Percentiles rank a stretch among this genome's conserved stretches.
These are phyloP conservation scores for Pseudogymnoascus sp. DNA, from an alignment of 2,329 filamentous ascomycete species.

Conservation along the genomic window DNA sequence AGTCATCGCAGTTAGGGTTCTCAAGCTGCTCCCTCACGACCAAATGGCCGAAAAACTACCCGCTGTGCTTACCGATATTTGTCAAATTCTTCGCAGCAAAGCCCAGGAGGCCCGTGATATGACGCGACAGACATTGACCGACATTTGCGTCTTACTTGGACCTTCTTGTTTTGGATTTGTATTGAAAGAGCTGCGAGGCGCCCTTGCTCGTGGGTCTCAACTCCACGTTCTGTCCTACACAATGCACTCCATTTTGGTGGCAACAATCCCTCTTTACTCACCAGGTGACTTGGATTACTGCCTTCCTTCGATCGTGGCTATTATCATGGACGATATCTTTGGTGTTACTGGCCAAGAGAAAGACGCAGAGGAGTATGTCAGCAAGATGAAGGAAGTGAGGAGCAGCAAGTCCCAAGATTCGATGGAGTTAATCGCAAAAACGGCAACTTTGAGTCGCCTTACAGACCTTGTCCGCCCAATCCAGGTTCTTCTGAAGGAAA, in stretches of 20 bases:
- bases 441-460: slow-evolving; percentile 65
- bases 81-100: slow-evolving; percentile 84
- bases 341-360: slow-evolving; percentile 90
- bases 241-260: slow-evolving; percentile 80
- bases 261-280: slow-evolving; percentile 61
- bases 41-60: slow-evolving; percentile 70
- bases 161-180: slow-evolving; percentile 82
- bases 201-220: slow-evolving; percentile 80
- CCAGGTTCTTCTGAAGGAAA: slow-evolving; percentile 71
- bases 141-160: slow-evolving; percentile 74
- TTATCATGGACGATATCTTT: slow-evolving; percentile 97
- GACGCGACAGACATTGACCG: slow-evolving; percentile 76
- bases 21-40: slow-evolving; percentile 68
- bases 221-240: slow-evolving; percentile 93
- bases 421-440: slow-evolving; percentile 84
- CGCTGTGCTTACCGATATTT: slow-evolving; percentile 81
- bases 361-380: slow-evolving; percentile 90
- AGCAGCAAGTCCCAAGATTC: slow-evolving; percentile 97
- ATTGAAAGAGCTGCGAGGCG: slow-evolving; percentile 79
- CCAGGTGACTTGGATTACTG: slow-evolving; percentile 89
- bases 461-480: slow-evolving; percentile 71
- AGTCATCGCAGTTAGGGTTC: slow-evolving; percentile 77
- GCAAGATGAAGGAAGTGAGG: slow-evolving; percentile 95
- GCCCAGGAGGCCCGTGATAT: slow-evolving; percentile 84
- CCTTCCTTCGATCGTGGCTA: slow-evolving; percentile 63